Conservation (phyloP, 1,139 yeast genomes). For the Yamadazyma aaseri region DNA sequence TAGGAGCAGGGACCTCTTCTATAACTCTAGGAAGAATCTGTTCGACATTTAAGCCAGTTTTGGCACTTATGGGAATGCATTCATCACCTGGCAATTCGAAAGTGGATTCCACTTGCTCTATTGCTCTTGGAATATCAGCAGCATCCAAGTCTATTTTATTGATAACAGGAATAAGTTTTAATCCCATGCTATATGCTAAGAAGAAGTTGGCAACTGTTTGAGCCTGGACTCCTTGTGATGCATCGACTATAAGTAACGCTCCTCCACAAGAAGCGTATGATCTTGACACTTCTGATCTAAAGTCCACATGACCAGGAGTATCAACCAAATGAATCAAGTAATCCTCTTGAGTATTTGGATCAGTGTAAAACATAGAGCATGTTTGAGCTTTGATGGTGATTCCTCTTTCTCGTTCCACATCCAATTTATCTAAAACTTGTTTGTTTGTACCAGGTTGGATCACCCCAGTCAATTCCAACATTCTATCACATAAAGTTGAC, state of each 20-base stretch:
- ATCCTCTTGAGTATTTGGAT: constrained; percentile 57
- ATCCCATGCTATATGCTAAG: constrained; percentile 81
- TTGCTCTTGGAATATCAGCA: constrained; percentile 79
- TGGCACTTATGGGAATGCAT: constrained; percentile 87
- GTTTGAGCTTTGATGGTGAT: constrained; percentile 97
- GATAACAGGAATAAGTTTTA: constrained; percentile 82
- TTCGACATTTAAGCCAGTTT: constrained; percentile 81
- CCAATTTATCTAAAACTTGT: constrained; percentile 86
- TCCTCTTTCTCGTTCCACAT: constrained; percentile 94
- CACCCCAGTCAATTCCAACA: constrained; percentile 86
- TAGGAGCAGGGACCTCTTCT: constrained; percentile 71
- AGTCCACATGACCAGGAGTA: constrained; percentile 98
- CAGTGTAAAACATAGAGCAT: constrained; percentile 83
- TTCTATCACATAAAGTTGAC: constrained; percentile 84
- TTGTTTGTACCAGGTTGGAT: constrained; percentile 75
- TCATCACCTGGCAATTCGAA: constrained; percentile 78
- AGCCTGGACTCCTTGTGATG: constrained; percentile 95
- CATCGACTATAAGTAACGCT: constrained; percentile 86
- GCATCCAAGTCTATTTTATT: constrained; percentile 89
- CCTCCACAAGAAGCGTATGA: constrained; percentile 97
- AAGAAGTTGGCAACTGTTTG: constrained; percentile 96
- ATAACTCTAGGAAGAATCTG: constrained; percentile 75
- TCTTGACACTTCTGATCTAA: constrained; percentile 88
- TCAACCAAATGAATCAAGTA: constrained; percentile 88
- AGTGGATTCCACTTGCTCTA: constrained; percentile 78